A percentile compares a stretch with the other conserved stretches of the same genome.
These are phyloP conservation scores for Fusarium mangiferae DNA, from an alignment of 2,329 filamentous ascomycete species.

Conservation along the genomic window DNA sequence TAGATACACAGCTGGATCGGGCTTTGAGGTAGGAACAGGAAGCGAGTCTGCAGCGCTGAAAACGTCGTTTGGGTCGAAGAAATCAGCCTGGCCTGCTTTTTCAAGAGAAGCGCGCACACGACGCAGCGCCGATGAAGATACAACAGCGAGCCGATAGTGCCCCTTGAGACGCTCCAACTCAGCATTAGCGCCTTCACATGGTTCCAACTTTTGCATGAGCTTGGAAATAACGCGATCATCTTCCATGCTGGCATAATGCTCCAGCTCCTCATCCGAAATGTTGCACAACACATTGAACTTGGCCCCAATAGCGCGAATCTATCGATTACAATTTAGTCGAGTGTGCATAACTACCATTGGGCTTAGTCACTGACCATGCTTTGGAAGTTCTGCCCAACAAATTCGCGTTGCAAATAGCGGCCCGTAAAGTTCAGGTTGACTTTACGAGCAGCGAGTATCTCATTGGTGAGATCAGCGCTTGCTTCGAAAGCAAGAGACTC, in stretches of 20 bases:
- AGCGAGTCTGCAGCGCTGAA: not conserved
- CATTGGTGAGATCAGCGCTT: not conserved
- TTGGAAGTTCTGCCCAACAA: not conserved
- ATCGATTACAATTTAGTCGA: not conserved
- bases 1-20: not conserved
- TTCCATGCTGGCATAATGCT: not conserved
- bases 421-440: not conserved
- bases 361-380: not conserved
- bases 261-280: not conserved
- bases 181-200: not conserved
- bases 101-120: not conserved
- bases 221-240: not conserved
- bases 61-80: not conserved
- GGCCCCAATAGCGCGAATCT: not conserved
- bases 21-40: not conserved
- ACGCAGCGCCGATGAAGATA: not conserved
- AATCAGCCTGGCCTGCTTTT: not conserved
- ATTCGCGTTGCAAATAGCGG: not conserved
- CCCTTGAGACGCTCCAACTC: not conserved
- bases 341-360: rapidly evolving
- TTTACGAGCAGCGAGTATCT: not conserved
- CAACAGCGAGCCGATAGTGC: not conserved
- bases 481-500: not conserved
- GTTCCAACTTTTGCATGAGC: not conserved
- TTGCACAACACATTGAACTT: not conserved